Conservation (phyloP, 176 grass and related monocot species). For the Hordeum vulgare region DNA sequence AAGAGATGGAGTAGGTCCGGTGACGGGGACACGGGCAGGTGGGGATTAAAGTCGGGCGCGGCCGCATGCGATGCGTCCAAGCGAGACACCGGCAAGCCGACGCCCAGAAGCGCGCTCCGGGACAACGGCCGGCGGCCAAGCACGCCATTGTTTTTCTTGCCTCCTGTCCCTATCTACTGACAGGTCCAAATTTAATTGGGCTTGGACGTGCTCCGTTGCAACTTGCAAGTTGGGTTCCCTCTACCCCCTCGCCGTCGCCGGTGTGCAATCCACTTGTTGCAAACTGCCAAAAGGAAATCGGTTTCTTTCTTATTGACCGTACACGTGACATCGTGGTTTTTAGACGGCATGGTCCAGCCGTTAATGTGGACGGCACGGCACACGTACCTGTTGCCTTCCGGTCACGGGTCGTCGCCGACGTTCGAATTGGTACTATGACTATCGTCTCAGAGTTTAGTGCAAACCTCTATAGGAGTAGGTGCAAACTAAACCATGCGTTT, state of each 20-base stretch:
- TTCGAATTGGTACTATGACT: neutral
- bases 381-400: neutral
- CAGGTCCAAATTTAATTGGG: no score
- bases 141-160: neutral
- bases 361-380: no score
- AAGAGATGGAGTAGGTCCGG: neutral
- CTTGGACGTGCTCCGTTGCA: no score
- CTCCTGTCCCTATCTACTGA: neutral
- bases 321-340: neutral
- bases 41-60: no score
- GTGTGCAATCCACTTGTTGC: neutral
- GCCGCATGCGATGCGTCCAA: neutral
- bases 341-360: no score
- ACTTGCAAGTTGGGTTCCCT: no score
- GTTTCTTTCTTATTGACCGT: neutral
- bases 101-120: neutral
- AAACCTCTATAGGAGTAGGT: neutral
- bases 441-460: neutral
- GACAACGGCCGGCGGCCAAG: neutral
- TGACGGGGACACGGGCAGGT: neutral
- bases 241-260: neutral
- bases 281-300: neutral
- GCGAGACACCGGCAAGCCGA: constrained; percentile 4
- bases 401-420: neutral
- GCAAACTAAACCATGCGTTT: neutral